Evolutionary conservation across 2,329 filamentous ascomycete genomes (phyloP).

Genomic region (Triangularia verruculosa): DNA sequence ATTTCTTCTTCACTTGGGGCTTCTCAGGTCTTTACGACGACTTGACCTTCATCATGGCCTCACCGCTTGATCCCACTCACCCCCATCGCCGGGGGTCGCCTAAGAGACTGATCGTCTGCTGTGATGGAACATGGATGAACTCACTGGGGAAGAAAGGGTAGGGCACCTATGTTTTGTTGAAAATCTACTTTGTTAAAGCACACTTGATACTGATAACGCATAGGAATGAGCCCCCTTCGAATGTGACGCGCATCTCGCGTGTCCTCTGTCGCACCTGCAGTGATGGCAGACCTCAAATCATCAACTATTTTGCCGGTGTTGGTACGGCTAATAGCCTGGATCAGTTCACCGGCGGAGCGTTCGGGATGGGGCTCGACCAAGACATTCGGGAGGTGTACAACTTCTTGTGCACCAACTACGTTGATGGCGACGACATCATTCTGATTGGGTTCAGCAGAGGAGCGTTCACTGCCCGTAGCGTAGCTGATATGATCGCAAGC

Average conservation of each 20-base stretch:
- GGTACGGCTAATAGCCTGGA: constrained; percentile 32
- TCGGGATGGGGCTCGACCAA: constrained; percentile 34
- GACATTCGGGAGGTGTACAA: constrained; percentile 39
- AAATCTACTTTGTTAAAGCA: background rate
- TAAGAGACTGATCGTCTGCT: constrained; percentile 34
- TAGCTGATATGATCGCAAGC: constrained; percentile 38
- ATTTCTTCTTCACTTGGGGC: background rate
- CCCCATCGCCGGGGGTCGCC: constrained; percentile 2
- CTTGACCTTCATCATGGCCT: constrained; percentile 9
- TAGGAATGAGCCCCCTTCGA: constrained; percentile 29
- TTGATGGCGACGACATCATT: constrained; percentile 36
- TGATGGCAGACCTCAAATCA: constrained; percentile 32
- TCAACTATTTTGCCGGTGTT: constrained; percentile 34
- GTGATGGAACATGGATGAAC: constrained; percentile 37
- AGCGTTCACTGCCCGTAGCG: constrained; percentile 40
- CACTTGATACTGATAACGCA: background rate
- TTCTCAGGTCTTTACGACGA: background rate
- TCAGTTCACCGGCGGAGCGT: constrained; percentile 32
- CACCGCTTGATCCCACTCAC: constrained; percentile 8
- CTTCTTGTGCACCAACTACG: constrained; percentile 39
- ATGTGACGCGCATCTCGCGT: constrained; percentile 32
- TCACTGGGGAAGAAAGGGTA: constrained; percentile 31
- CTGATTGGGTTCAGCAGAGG: constrained; percentile 40
- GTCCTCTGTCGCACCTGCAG: constrained; percentile 28
- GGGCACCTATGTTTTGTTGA: background rate